Base-by-base conservation (phyloP, 23 red algal genomes). In the Gracilaria vermiculophylla region DNA sequence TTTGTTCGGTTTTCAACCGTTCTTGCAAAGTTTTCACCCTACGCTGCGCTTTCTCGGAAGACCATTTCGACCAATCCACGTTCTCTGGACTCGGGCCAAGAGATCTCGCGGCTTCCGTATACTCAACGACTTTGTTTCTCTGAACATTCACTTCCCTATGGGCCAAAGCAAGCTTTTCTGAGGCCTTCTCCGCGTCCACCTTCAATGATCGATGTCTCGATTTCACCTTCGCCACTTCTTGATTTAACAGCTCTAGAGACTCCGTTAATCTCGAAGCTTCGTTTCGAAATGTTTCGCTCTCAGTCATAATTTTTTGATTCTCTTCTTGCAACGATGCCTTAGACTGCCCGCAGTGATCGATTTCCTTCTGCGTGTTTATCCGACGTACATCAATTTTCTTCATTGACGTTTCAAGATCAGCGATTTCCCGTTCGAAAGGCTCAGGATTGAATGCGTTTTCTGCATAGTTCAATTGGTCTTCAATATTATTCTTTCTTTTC, bases 1-100 rank as follows among this genome's bases (percentile, higher is more conserved):
- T 39, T 45, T 92, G 89, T 51, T 97, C 94, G 15, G 74, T 81
- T 43, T 65, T 16, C 0, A 97, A 27, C n/a, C 94, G 86, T 42
- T 64, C 52, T 53, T 88, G 51, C 4, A 86, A 32, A 28, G 51
- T 71, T 50, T 40, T 81, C 28, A 96, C 77, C 44, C 84, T 85
- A 13, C 42, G 51, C 44, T 91, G 77, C 13, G 81, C 64, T 32
- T 91, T 51, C 21, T 70, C 50, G 4, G 69, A 80, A 82, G 90
- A 67, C 36, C 44, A 47, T 25, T 69, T 61, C 16, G 53, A 39
- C 16, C 48, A 53, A 58, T 92, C 88, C 24, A 81, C 28, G 42
- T 75, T 41, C 14, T 92, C 76, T 23, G 88, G 77, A 56, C 88
- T 42, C 8, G 64, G 41, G 8, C 76, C 78, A 49, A 52, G 37